Evolutionary conservation across 768 basidiomycete species (phyloP).

Genomic region (Lentinula sp.): DNA sequence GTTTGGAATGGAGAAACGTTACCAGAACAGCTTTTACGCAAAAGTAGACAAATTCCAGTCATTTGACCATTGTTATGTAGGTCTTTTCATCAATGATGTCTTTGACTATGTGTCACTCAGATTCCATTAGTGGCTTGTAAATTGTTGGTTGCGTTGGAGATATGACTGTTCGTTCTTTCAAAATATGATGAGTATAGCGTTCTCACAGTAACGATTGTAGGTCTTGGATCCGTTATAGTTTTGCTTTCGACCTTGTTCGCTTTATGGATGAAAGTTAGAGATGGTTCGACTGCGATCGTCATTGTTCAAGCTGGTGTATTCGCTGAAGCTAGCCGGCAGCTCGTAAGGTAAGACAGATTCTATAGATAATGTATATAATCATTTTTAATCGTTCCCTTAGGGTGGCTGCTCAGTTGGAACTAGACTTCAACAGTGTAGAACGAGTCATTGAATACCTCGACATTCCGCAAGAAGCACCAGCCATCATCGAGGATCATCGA

Average conservation of each 20-base stretch:
- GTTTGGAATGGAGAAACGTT: constrained; percentile 64
- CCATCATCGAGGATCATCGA: constrained; percentile 44
- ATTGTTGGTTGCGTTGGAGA: constrained; percentile 66
- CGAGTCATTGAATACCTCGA: constrained; percentile 67
- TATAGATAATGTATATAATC: background rate
- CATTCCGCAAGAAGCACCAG: constrained; percentile 63
- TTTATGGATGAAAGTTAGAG: constrained; percentile 45
- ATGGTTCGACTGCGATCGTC: constrained; percentile 64
- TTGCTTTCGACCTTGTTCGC: constrained; percentile 67
- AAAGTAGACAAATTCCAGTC: constrained; percentile 65
- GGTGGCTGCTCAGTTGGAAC: constrained; percentile 64
- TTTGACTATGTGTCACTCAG: background rate
- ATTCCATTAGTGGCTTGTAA: constrained; percentile 52
- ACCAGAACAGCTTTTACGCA: constrained; percentile 56
- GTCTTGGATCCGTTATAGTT: constrained; percentile 67
- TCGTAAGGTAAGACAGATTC: constrained; percentile 40
- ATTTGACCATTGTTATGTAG: constrained; percentile 65
- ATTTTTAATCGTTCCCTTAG: constrained; percentile 19
- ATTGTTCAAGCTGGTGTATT: constrained; percentile 68
- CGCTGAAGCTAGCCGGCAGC: constrained; percentile 60
- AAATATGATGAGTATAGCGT: background rate
- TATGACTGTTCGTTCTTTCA: constrained; percentile 53
- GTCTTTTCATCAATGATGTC: constrained; percentile 16
- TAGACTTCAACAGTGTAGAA: constrained; percentile 73
- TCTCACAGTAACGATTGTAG: constrained; percentile 18